Conservation (phyloP, 2,329 filamentous ascomycete species). For the Aspergillus uvarum region DNA sequence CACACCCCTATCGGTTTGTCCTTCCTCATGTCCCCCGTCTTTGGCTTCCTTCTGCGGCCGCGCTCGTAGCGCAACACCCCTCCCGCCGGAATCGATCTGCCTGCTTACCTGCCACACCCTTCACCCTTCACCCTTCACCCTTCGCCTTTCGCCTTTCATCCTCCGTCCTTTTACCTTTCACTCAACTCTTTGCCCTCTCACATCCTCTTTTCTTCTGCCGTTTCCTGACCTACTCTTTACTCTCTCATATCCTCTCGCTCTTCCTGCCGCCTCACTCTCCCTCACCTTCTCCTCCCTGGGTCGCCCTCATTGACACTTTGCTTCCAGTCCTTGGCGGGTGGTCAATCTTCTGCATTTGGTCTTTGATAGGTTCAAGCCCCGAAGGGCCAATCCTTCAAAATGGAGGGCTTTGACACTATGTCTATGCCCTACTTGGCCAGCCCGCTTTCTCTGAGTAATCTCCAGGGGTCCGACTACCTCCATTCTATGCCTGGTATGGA, state of each 20-base stretch:
- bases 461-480: conserved; percentile 49
- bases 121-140: too few relatives aligned
- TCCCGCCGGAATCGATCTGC: not conserved
- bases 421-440: conserved; percentile 63
- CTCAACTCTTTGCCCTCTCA: not conserved
- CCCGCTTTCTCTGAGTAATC: conserved; percentile 56
- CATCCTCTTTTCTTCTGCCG: not conserved
- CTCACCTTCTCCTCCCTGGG: not conserved
- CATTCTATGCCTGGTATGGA: conserved; percentile 55
- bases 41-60: conserved; percentile 12
- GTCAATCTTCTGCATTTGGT: not conserved
- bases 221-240: not conserved
- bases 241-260: not conserved
- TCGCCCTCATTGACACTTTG: not conserved
- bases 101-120: not conserved
- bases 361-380: not conserved
- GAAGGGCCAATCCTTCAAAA: conserved; percentile 21
- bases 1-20: not conserved
- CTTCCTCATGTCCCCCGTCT: conserved; percentile 8
- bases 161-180: not conserved
- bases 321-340: not conserved
- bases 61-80: conserved; percentile 11
- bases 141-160: too few relatives aligned
- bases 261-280: not conserved
- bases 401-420: conserved; percentile 61